phyloP scores from a whole-genome alignment of 1,139 yeast species.

The Suhomyces wounanorum region DNA sequence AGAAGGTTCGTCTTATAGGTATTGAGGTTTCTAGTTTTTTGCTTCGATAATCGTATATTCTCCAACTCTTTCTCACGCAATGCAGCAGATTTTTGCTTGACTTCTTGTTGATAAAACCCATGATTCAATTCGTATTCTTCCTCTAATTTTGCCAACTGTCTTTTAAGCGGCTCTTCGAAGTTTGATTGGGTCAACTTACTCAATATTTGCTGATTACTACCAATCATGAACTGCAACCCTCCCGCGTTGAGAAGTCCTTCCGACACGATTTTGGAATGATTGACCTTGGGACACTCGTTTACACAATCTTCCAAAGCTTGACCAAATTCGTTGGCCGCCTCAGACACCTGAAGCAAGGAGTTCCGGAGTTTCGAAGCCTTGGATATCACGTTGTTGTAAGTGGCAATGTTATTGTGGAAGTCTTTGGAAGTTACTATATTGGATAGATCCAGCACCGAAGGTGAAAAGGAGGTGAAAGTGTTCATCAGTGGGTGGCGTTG shows the following conservation, averaged over 20 bases:
- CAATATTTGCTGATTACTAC: slow-evolving; percentile 76
- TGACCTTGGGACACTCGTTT: slow-evolving; percentile 59
- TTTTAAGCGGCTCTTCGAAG: slow-evolving; percentile 57
- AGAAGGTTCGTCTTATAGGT: slow-evolving; percentile 65
- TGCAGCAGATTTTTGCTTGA: slow-evolving; percentile 50
- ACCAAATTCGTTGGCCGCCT: slow-evolving; percentile 75
- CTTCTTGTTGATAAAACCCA: slow-evolving; percentile 52
- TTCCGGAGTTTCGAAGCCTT: slow-evolving; percentile 55
- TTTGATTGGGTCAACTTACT: slow-evolving; percentile 54
- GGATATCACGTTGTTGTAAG: slow-evolving; percentile 49
- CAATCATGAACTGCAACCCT: slow-evolving; percentile 74
- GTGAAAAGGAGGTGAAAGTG: slow-evolving; percentile 46
- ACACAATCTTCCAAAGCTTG: slow-evolving; percentile 59
- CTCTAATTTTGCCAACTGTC: slow-evolving; percentile 45
- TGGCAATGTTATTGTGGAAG: slow-evolving; percentile 47
- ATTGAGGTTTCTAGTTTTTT: slow-evolving; percentile 59
- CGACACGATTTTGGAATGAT: slow-evolving; percentile 63
- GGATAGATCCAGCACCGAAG: slow-evolving; percentile 60
- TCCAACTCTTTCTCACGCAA: slow-evolving; percentile 59
- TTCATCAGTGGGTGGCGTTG: slow-evolving; percentile 33
- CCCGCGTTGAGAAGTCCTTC: slow-evolving; percentile 74
- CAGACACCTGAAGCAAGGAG: slow-evolving; percentile 53
- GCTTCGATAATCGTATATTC: slow-evolving; percentile 55
- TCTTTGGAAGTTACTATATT: slow-evolving; percentile 62
- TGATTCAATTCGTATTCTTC: slow-evolving; percentile 46